Base-by-base conservation (phyloP, 805 yeast species). In the Yamadazyma olivae region DNA sequence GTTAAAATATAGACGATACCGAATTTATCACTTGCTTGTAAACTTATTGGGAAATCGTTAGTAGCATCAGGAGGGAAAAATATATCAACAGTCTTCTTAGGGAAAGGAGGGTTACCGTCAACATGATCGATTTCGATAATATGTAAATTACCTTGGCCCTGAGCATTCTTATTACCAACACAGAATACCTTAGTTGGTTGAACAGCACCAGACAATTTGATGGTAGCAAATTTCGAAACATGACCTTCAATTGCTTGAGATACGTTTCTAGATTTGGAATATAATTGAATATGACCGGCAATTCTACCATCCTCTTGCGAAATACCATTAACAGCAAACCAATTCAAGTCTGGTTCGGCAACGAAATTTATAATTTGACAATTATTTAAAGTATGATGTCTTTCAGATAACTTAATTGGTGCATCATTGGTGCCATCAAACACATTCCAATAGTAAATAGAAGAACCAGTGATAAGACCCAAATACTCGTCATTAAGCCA, bases 221-320 rank as follows among this genome's bases (percentile, higher is more conserved):
- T 67, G 41, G 74, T 70, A 36, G 96, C 88, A 66, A 93, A 93
- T 27, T 80, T 79, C 41, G 95, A 93, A 38, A 95, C 98, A 62
- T 93, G 99, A 52, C 99, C 99, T 56, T 93, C 98, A 51, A 93
- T 87, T 15, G 95, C 90, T 67, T 93, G 99, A 10, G 97, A 90
- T 26, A 91, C 86, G 56, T 85, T 84, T 66, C 98, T 81, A 36
- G 82, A 79, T 58, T 83, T 84, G 41, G 95, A 84, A 65, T 70
- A 93, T 44, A 93, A 77, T 70, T 93, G 99, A 58, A 91, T 85
- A 64, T 87, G 95, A 57, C 99, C 99, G 22, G 88, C 96, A 49
- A 93, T 87, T 53, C 95, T 79, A 46, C 95, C 95, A 49, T 83
- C 83, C 56, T 88, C 96, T 64, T 89, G 96, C 22, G 95, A 82